These are phyloP conservation scores for Krasilnikovozyma curviuscula DNA, from an alignment of 768 basidiomycete genomes.

Conservation along the genomic window DNA sequence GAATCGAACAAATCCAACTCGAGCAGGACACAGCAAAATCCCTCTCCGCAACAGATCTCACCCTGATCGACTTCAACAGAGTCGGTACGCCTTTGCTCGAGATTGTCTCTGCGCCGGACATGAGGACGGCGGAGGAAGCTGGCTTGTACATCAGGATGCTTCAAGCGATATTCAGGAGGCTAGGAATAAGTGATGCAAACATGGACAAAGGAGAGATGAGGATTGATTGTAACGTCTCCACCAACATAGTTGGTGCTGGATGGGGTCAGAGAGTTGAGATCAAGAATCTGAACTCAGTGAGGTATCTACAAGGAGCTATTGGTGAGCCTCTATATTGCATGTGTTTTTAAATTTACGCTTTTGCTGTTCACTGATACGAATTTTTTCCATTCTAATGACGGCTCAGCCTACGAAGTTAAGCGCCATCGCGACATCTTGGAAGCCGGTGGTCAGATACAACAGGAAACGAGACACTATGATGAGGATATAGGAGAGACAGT, in stretches of 20 bases:
- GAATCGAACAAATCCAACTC: conserved; percentile 83
- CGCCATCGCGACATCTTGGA: conserved; percentile 50
- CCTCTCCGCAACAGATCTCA: conserved; percentile 23
- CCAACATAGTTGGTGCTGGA: conserved; percentile 44
- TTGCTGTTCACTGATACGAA: not conserved
- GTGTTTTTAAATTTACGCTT: not conserved
- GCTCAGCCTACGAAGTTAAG: conserved; percentile 58
- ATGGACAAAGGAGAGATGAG: conserved; percentile 77
- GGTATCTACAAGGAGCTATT: conserved; percentile 66
- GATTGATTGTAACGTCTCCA: conserved; percentile 88
- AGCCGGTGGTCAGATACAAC: conserved; percentile 33
- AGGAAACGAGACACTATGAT: conserved; percentile 84
- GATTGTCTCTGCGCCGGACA: conserved; percentile 85
- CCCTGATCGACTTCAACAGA: conserved; percentile 67
- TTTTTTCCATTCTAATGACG: not conserved
- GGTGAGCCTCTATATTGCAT: too few species aligned
- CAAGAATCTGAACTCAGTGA: conserved; percentile 86
- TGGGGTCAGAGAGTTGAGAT: conserved; percentile 72
- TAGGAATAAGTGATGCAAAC: conserved; percentile 81
- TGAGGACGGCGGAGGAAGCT: conserved; percentile 76
- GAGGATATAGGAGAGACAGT: conserved; percentile 64
- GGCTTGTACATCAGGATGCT: conserved; percentile 65
- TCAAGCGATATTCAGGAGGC: conserved; percentile 56
- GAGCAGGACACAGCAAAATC: conserved; percentile 98
- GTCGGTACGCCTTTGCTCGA: conserved; percentile 82